These are phyloP conservation scores for Agaricus subrufescens DNA, from an alignment of 768 basidiomycete genomes.

Conservation along the genomic window DNA sequence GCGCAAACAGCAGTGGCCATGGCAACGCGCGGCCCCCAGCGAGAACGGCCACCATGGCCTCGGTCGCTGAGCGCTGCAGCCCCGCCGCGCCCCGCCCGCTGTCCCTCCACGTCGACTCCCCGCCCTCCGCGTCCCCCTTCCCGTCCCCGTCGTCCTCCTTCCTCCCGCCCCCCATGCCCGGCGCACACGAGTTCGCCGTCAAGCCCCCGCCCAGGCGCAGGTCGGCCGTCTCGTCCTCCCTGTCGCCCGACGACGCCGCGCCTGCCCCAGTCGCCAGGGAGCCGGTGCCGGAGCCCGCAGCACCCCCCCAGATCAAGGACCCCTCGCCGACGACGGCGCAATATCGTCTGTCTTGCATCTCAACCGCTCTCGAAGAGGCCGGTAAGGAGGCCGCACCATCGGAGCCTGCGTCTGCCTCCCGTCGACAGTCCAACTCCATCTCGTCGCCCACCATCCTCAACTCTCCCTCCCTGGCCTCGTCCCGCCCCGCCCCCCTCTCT, in stretches of 20 bases:
- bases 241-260: not conserved
- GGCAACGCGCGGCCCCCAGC: no score
- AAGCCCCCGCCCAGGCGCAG: constrained; percentile 31
- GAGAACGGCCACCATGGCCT: no score
- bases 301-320: constrained; percentile 6
- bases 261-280: not conserved
- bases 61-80: no score
- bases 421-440: not conserved
- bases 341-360: constrained; percentile 13
- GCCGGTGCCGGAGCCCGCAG: not conserved
- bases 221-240: constrained; percentile 1
- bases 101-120: constrained; percentile 16
- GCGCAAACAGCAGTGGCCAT: no score
- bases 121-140: constrained; percentile 40
- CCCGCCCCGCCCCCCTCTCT: not conserved
- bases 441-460: not conserved
- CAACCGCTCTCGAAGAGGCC: not conserved
- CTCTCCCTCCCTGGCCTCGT: not conserved
- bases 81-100: constrained; percentile 3
- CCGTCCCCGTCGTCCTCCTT: constrained; percentile 68
- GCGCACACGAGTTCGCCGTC: constrained; percentile 64
- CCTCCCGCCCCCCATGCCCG: constrained; percentile 61
- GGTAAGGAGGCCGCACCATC: constrained; percentile 7
- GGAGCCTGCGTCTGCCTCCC: not conserved
- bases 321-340: constrained; percentile 21